These are phyloP conservation scores for Ceratocystis papillata DNA, from an alignment of 2,329 filamentous ascomycete genomes.

Conservation along the genomic window DNA sequence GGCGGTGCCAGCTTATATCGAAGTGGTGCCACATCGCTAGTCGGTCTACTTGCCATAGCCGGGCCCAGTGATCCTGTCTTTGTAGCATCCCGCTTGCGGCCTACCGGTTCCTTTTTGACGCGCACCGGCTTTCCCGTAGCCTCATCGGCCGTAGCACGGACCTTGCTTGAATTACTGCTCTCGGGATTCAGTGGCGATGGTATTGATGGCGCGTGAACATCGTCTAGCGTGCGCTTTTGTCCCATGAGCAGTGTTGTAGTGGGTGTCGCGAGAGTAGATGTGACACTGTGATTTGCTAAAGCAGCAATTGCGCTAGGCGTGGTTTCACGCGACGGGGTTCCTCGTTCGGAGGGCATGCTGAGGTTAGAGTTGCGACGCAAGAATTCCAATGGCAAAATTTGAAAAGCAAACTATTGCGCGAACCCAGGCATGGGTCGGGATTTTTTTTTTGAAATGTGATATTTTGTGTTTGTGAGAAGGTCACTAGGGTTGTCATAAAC, in stretches of 20 bases:
- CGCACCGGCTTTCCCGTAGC: slow-evolving; percentile 35
- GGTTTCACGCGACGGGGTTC: slow-evolving; percentile 19
- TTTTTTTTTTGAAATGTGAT: background rate
- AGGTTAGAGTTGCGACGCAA: background rate
- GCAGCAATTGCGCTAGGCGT: slow-evolving; percentile 3
- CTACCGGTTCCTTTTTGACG: slow-evolving; percentile 52
- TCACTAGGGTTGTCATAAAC: background rate
- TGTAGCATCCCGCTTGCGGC: slow-evolving; percentile 55
- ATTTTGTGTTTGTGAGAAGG: background rate
- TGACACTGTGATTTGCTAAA: background rate
- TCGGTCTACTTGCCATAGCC: slow-evolving; percentile 36
- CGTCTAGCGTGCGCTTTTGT: slow-evolving; percentile 56
- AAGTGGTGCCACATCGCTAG: slow-evolving; percentile 41
- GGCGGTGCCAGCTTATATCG: slow-evolving; percentile 56
- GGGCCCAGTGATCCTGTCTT: slow-evolving; percentile 43
- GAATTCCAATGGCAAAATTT: background rate
- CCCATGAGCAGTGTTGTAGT: slow-evolving; percentile 43
- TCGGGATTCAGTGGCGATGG: slow-evolving; percentile 67
- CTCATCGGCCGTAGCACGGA: slow-evolving; percentile 42
- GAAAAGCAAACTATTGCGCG: background rate
- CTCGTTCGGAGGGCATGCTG: slow-evolving; percentile 17
- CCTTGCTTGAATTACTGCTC: slow-evolving; percentile 28
- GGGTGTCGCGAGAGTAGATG: slow-evolving; percentile 21
- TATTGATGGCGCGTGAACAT: slow-evolving; percentile 58
- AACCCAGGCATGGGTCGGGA: background rate